Base-by-base conservation (phyloP, 805 yeast genomes). In the Lipomyces lipofer region DNA sequence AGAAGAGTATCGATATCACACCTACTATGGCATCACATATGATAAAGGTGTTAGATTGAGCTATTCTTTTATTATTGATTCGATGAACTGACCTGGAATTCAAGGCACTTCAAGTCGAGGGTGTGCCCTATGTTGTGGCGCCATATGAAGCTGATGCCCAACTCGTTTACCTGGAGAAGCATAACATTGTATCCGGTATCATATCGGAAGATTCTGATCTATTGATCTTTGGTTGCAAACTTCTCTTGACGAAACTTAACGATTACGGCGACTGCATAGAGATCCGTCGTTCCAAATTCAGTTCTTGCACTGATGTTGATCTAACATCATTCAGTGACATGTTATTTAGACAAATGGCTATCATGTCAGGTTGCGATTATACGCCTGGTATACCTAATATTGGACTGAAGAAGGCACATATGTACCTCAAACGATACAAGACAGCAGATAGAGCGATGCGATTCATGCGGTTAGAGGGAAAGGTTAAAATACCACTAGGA, bases 131-230 rank as follows among this genome's bases (percentile, higher is more conserved):
- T 64, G 80, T 94, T 6, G 99, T 94, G 7, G 98, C 99, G 0
- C 99, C 99, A 0, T 94, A 89, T 67, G 99, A 94, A 71, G 99
- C 99, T 0, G 99, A 94, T 69, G 86, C 99, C 0, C 99, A 94
- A 69, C 81, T 94, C 86, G 98, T 91, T 8, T 89, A 84, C 64
- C 75, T 94, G 40, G 98, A 92, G 67, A 80, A 81, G 54, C 60
- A 71, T 0, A 92, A 92, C 0, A 49, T 82, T 0, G 92, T 89
- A 4, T 85, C 89, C 58, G 98, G 92, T 0, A 87, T 94, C 4
- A 76, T 94, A 7, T 85, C 96, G 39, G 99, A 94, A 66, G 99
- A 94, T 67, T 90, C 97, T 0, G 99, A 94, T 72, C 75, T 94
- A 60, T 73, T 94, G 21, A 78, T 94, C 1, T 94, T 92, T 74